Evolutionary conservation across 78 protist genomes (phyloP), one percentile per base, ranked within the genome.

Genomic region (Dictyostelium brefeldianum): DNA sequence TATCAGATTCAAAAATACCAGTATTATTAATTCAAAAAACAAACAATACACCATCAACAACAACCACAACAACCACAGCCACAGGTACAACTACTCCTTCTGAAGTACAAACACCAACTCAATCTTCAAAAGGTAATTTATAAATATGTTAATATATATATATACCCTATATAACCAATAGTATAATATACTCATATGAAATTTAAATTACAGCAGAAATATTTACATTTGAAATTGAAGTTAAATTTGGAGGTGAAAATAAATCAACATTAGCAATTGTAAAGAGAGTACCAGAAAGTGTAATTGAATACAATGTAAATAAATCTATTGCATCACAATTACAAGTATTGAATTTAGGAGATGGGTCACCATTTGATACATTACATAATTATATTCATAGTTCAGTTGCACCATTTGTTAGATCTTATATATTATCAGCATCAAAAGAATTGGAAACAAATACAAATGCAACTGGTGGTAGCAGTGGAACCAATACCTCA

Each of bases 341-440:
- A 10, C 95, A 90, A 62, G 79, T 90, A 5, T 47, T 94, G 47
- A 91, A 80, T 65, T 70, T 94, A 25, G 96, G 92, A 18, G 95
- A 94, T 20, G 91, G 90, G 17, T 57, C 91, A 25, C 98, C 98
- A 65, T 90, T 74, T 70, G 98, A 96, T 77, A 94, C 96, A 22
- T n/a, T 95, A 15, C 94, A 96, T 71, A 73, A 85, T 43, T 90
- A 82, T 80, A 64, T 96, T 20, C 96, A 91, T 80, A 96, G 84
- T 65, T 87, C 96, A 11, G 81, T 96, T n/a, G 78, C 96, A 46
- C 98, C 98, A 81, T 91, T 80, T 83, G 84, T 96, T 62, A 50
- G 91, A 57, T 78, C 96, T 0, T 92, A 64, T 14, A 85, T 80
- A 48, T 27, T 41, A 15, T 71, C 85, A 9, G 62, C 87, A 51